phyloP scores from a whole-genome alignment of 805 yeast genomes.

The Metschnikowia corniflorae region DNA sequence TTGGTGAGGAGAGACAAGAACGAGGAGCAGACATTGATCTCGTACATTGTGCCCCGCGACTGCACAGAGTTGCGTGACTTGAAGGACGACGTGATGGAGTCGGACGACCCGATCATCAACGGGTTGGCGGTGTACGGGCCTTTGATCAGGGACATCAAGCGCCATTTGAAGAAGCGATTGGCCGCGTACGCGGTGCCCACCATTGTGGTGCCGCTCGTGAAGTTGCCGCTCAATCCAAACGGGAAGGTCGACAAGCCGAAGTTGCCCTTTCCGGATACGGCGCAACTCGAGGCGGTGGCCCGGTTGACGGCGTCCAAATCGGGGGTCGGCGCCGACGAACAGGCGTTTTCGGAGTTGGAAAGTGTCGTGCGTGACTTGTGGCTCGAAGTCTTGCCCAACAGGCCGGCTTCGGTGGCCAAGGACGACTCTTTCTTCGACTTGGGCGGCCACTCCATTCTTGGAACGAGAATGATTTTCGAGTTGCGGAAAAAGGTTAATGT shows the following conservation, averaged over 20 bases:
- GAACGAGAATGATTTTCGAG: constrained; percentile 94
- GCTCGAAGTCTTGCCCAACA: constrained; percentile 79
- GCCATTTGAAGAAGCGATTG: constrained; percentile 74
- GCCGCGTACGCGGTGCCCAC: constrained; percentile 95
- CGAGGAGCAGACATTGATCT: constrained; percentile 86
- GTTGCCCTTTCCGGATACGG: constrained; percentile 89
- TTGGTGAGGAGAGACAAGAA: constrained; percentile 88
- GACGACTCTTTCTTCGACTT: constrained; percentile 92
- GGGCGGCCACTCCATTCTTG: constrained; percentile 97
- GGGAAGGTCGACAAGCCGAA: constrained; percentile 98
- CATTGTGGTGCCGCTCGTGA: constrained; percentile 79
- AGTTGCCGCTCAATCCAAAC: constrained; percentile 92
- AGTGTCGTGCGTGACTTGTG: constrained; percentile 73
- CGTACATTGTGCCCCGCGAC: constrained; percentile 80
- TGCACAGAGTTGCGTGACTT: constrained; percentile 43
- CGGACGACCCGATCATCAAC: constrained; percentile 63
- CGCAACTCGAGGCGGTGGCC: constrained; percentile 77
- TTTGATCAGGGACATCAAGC: constrained; percentile 75
- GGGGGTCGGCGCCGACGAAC: constrained; percentile 43
- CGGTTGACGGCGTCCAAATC: constrained; percentile 37
- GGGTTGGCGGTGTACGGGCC: constrained; percentile 76
- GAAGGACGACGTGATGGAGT: constrained; percentile 46
- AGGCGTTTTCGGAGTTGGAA: constrained; percentile 59
- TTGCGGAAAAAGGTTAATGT: constrained; percentile 73
- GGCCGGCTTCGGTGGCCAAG: constrained; percentile 72